These are phyloP conservation scores for Erythrophleum ivorense DNA, from an alignment of 331 rosid genomes.

Conservation along the genomic window DNA sequence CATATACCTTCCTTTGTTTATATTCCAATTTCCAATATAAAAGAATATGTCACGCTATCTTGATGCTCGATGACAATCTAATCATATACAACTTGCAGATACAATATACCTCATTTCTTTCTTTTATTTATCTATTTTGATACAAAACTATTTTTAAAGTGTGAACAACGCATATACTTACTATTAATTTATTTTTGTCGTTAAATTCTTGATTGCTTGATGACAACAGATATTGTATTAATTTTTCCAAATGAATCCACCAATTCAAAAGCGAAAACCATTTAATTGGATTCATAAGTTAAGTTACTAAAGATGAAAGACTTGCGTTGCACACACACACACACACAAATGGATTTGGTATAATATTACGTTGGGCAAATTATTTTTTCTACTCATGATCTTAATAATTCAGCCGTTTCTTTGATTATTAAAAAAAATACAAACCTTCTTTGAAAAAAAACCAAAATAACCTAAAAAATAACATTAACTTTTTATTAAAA, in stretches of 20 bases:
- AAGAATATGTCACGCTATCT: background rate
- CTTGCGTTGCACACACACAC: background rate
- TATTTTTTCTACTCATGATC: too few relatives aligned
- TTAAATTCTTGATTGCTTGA: background rate
- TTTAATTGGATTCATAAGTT: background rate
- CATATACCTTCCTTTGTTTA: background rate
- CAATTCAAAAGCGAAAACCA: background rate
- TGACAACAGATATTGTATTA: background rate
- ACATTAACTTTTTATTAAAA: too few relatives aligned
- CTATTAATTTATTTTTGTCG: background rate
- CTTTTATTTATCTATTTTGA: background rate
- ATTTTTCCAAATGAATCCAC: background rate
- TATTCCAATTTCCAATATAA: constrained; percentile 3
- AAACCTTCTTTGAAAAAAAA: too few relatives aligned
- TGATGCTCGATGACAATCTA: background rate
- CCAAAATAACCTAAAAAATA: too few relatives aligned
- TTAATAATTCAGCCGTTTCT: too few relatives aligned
- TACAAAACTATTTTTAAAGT: background rate
- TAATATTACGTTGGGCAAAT: too few relatives aligned
- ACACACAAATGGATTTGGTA: background rate
- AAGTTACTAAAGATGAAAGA: background rate
- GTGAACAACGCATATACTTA: background rate
- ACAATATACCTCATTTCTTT: background rate
- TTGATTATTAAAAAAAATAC: too few relatives aligned
- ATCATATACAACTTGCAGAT: background rate